Evolutionary conservation across 441 rosid genomes (phyloP).

Genomic region (Erysimum pusillum): DNA sequence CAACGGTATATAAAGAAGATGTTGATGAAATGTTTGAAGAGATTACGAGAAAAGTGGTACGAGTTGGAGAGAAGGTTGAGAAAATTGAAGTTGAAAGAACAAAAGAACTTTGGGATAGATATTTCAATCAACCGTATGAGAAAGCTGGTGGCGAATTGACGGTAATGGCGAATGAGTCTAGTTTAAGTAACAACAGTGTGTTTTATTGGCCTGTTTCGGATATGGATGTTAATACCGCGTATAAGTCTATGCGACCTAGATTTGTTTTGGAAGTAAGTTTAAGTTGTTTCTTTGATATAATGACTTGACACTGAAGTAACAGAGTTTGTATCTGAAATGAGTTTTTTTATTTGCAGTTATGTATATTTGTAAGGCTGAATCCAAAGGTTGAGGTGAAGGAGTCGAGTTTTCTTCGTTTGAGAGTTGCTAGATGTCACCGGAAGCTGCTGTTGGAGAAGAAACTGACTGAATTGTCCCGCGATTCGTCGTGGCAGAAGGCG

Average conservation of each 20-base stretch:
- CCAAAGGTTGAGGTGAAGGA: constrained; percentile 50
- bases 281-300: constrained; percentile 8
- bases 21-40: constrained; percentile 63
- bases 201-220: constrained; percentile 76
- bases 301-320: constrained; percentile 9
- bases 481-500: constrained; percentile 67
- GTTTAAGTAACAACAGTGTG: constrained; percentile 45
- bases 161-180: constrained; percentile 45
- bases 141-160: constrained; percentile 76
- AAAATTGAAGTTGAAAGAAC: constrained; percentile 62
- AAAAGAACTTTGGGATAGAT: constrained; percentile 66
- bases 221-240: constrained; percentile 68
- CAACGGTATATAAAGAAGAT: constrained; percentile 75
- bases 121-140: constrained; percentile 80
- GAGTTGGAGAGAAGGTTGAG: constrained; percentile 59
- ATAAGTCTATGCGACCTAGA: constrained; percentile 79
- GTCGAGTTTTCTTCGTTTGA: constrained; percentile 60
- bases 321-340: constrained; percentile 4
- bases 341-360: constrained; percentile 55
- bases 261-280: constrained; percentile 77
- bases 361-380: constrained; percentile 60
- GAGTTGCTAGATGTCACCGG: constrained; percentile 69
- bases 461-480: constrained; percentile 48
- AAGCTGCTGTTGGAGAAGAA: constrained; percentile 70
- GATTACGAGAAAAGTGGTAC: constrained; percentile 53